Conservation (phyloP, 768 basidiomycete species). For the Lactarius hatsudake region DNA sequence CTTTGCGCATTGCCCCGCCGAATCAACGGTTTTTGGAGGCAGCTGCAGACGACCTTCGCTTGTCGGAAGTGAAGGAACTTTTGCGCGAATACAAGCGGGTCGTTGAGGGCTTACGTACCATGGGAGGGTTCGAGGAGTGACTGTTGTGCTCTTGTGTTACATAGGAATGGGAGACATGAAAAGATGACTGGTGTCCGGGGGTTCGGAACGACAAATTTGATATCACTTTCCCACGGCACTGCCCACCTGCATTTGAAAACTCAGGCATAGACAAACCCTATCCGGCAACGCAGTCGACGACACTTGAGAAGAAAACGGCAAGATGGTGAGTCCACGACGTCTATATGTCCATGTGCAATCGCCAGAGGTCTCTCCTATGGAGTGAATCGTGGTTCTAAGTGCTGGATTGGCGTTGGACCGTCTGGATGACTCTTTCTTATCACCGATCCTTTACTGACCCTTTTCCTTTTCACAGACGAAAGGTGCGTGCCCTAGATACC, state of each 20-base stretch:
- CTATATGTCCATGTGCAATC: constrained; percentile 23
- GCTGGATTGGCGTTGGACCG: constrained; percentile 36
- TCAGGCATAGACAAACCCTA: constrained; percentile 15
- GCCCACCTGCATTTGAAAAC: constrained; percentile 7
- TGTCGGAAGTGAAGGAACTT: constrained; percentile 79
- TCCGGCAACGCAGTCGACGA: constrained; percentile 28
- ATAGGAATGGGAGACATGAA: background rate
- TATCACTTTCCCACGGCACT: constrained; percentile 13
- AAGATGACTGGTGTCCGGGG: constrained; percentile 6
- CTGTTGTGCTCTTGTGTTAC: background rate
- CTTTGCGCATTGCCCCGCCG: constrained; percentile 54
- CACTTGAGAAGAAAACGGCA: constrained; percentile 38
- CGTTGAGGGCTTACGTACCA: constrained; percentile 60
- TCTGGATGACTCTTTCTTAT: constrained; percentile 37
- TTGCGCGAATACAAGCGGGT: constrained; percentile 78
- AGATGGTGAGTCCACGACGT: constrained; percentile 44
- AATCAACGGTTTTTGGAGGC: constrained; percentile 72
- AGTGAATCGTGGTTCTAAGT: constrained; percentile 25
- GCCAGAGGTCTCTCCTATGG: constrained; percentile 9
- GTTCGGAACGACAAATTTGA: background rate
- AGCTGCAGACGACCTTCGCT: constrained; percentile 67
- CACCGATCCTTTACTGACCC: too few species aligned
- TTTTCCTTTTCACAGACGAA: constrained; percentile 58
- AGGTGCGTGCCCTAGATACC: constrained; percentile 47
- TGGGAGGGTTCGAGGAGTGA: constrained; percentile 43